Percentiles rank a stretch among this genome's conserved stretches.
Evolutionary conservation across 2,329 filamentous ascomycete species (phyloP).

Genomic region (Curvularia verruculosa): DNA sequence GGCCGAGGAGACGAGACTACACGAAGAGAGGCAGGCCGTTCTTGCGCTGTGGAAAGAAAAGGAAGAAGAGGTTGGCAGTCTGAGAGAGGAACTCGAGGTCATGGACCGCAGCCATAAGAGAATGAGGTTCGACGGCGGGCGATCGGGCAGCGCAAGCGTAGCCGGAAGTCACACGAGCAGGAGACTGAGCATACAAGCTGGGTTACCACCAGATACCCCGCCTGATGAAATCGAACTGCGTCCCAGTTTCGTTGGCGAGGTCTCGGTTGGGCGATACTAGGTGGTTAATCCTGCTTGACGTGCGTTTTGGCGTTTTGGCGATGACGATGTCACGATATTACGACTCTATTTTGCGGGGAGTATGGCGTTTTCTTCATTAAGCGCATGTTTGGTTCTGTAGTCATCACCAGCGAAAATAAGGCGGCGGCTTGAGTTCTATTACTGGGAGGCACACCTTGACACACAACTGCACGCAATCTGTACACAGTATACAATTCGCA

Average conservation of each 20-base stretch:
- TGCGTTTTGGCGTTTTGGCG: constrained; percentile 7
- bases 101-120: constrained; percentile 30
- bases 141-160: constrained; percentile 21
- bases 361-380: constrained; percentile 9
- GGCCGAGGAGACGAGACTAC: constrained; percentile 23
- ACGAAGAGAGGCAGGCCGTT: constrained; percentile 30
- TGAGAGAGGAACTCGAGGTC: constrained; percentile 29
- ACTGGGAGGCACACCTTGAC: not conserved
- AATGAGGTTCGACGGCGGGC: constrained; percentile 24
- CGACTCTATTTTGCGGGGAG: constrained; percentile 2
- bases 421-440: not conserved
- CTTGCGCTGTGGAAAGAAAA: constrained; percentile 33
- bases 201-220: constrained; percentile 26
- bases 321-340: constrained; percentile 4
- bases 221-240: constrained; percentile 32
- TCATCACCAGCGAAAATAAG: not conserved
- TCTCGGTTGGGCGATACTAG: constrained; percentile 22
- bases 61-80: constrained; percentile 26
- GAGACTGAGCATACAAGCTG: constrained; percentile 20
- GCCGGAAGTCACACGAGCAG: constrained; percentile 16
- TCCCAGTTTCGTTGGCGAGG: constrained; percentile 32
- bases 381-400: not conserved
- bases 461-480: not conserved
- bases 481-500: not conserved
- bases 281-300: not conserved